Base-by-base conservation (phyloP, 2,329 filamentous ascomycete species). In the Coniochaeta sp. region DNA sequence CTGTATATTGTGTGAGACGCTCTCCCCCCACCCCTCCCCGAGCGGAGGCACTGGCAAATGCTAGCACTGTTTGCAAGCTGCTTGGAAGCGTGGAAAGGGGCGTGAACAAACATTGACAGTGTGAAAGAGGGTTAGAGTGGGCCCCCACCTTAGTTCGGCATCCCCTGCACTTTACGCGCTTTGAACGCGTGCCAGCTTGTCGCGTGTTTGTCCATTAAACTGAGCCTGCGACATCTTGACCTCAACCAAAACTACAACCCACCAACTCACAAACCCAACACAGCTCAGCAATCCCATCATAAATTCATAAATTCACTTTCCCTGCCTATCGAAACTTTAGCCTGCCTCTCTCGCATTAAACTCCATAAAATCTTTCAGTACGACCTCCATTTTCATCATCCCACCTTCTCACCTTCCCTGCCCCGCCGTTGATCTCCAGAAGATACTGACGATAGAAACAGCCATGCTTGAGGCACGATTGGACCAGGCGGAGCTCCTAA, bases 381-480 rank as follows among this genome's bases (percentile, higher is more conserved):
- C 61, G 63, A 60, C n/a, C n/a, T 30, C 34, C 32, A 24, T 4
- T 55, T 36, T 28, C 38, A 50, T 3, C 44, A 50, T 16, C 14
- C 26, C 14, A 52, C 14, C 22, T 16, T 30, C 47, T 30, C 24
- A 56, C 2, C 30, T 36, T 3, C 19, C 16, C 17, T 44, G 24
- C 55, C 55, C 38, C 55, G 55, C 55, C 55, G 32, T 28, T 28
- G 24, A 19, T 57, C 12, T 28, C 58, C 66, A 30, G 47, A 60
- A 60, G 59, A 59, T 59, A 7, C 55, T 57, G 38, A 57, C 55
- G 8, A 19, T 10, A 19, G 6, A 42, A 52, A 63, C 71, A 81
- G 80, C 73, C 65, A 85, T 98, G 93, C 87, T 99, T 81, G 95
- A 99, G 85, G 95, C 95, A 86, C 90, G 93, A 79, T 85, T 99